Conservation (phyloP, 2,329 filamentous ascomycete species). For the Pseudogymnoascus sp. region DNA sequence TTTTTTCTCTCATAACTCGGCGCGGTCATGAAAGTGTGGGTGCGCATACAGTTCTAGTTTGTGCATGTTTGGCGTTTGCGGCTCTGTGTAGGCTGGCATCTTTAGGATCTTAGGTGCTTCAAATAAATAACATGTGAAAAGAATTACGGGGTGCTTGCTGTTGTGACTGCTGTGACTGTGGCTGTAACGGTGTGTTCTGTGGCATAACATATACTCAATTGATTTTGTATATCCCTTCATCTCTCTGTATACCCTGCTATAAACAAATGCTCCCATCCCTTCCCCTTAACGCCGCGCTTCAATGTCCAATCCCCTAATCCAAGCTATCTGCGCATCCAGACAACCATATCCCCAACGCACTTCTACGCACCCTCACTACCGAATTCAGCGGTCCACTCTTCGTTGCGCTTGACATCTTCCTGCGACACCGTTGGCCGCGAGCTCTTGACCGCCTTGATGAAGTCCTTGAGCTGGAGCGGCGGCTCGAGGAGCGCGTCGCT, state of each 20-base stretch:
- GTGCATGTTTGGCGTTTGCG: constrained; percentile 8
- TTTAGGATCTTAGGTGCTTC: constrained; percentile 8
- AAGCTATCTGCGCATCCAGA: constrained; percentile 12
- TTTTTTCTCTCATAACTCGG: constrained; percentile 2
- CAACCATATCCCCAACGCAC: background rate
- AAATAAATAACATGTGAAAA: constrained; percentile 8
- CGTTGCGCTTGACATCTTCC: constrained; percentile 75
- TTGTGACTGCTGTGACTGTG: background rate
- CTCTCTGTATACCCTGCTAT: constrained; percentile 1
- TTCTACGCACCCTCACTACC: constrained; percentile 67
- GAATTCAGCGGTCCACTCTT: constrained; percentile 94
- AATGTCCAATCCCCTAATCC: constrained; percentile 23
- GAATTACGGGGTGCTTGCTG: background rate
- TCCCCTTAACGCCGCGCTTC: constrained; percentile 17
- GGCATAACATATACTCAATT: background rate
- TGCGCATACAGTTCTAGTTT: constrained; percentile 5
- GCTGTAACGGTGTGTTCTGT: background rate
- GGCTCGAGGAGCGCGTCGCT: constrained; percentile 81
- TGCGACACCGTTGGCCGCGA: constrained; percentile 83
- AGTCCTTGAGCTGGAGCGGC: constrained; percentile 80
- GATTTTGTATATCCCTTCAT: background rate
- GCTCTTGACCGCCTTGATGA: constrained; percentile 82
- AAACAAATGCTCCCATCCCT: constrained; percentile 9
- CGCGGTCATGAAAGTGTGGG: constrained; percentile 6
- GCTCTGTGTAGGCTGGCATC: constrained; percentile 8